These are phyloP conservation scores for Torrubiellomyces zombiae DNA, from an alignment of 2,329 filamentous ascomycete genomes.

Conservation along the genomic window DNA sequence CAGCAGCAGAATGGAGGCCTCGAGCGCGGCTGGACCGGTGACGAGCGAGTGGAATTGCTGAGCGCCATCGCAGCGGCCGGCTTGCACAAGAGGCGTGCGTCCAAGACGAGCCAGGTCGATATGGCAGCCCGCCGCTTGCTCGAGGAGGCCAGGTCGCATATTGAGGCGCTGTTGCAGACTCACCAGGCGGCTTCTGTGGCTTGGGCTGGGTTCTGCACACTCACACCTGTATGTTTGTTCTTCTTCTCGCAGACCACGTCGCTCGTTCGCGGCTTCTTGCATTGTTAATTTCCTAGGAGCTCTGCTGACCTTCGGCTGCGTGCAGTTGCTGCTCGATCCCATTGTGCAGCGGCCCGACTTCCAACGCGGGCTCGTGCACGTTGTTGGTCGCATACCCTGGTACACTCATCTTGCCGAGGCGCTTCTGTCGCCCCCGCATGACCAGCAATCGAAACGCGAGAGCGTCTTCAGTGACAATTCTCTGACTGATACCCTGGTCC, in stretches of 20 bases:
- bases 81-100: constrained; percentile 12
- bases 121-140: constrained; percentile 13
- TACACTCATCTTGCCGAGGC: constrained; percentile 16
- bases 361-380: constrained; percentile 13
- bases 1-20: too few species aligned
- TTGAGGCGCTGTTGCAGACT: constrained; percentile 10
- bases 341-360: constrained; percentile 16
- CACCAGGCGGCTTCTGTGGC: constrained; percentile 15
- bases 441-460: constrained; percentile 8
- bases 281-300: neutral
- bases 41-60: constrained; percentile 14
- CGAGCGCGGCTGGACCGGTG: constrained; percentile 9
- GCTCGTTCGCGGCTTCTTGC: too few species aligned
- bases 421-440: constrained; percentile 9
- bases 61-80: constrained; percentile 13
- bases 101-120: constrained; percentile 12
- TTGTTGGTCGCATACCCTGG: constrained; percentile 16
- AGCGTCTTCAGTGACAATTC: constrained; percentile 8
- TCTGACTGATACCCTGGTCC: constrained; percentile 9
- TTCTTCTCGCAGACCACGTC: neutral
- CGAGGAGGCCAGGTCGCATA: constrained; percentile 10
- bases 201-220: constrained; percentile 19
- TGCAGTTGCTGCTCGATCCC: constrained; percentile 18
- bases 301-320: neutral
- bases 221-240: constrained; percentile 16